Evolutionary conservation across 768 basidiomycete species (phyloP), one percentile per base, ranked within the genome.

Genomic region (Vararia minispora): DNA sequence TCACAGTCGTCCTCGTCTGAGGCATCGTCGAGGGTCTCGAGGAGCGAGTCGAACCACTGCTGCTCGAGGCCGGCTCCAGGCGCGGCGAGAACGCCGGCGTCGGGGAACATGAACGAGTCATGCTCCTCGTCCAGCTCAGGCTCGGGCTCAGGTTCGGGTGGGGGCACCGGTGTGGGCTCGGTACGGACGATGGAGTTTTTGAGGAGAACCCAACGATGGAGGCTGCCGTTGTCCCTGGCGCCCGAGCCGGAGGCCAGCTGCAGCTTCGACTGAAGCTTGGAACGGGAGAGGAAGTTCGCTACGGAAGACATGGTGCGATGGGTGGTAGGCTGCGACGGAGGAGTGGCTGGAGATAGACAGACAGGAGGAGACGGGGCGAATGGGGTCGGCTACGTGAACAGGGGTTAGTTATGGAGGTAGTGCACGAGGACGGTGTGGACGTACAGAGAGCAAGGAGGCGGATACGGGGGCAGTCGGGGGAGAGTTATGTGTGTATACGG

Each of bases 121-220:
- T 62, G 61, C 50, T 74, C 76, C 22, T 58, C 61, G 24, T 55
- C 43, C 32, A 49, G 49, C 26, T 64, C 62, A 43, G 73, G 72
- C 44, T 77, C 74, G 42, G 63, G 62, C 34, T 37, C 49, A 48
- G 43, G 53, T 35, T 34, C 38, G 39, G 42, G 51, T 33, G 36
- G 56, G 48, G 39, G 62, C 51, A 38, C 65, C 33, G 48, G 57
- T 57, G 51, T 44, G 46, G 66, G 61, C 36, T 71, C 66, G 44
- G 76, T 68, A 49, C 66, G 68, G 48, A 74, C 59, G 45, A 86
- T 69, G 22, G 81, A 85, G 58, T 88, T 89, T 79, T 87, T 87
- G 55, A 88, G 70, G 41, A 89, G 68, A 37, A 89, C 85, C 82
- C 81, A 86, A 55, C 84, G 82, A 54, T 84, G 82, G 63, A 88